Percentiles rank a stretch among this genome's conserved stretches.
Conservation (phyloP, 495 filamentous ascomycete species). For the Hyaloscypha finlandica region DNA sequence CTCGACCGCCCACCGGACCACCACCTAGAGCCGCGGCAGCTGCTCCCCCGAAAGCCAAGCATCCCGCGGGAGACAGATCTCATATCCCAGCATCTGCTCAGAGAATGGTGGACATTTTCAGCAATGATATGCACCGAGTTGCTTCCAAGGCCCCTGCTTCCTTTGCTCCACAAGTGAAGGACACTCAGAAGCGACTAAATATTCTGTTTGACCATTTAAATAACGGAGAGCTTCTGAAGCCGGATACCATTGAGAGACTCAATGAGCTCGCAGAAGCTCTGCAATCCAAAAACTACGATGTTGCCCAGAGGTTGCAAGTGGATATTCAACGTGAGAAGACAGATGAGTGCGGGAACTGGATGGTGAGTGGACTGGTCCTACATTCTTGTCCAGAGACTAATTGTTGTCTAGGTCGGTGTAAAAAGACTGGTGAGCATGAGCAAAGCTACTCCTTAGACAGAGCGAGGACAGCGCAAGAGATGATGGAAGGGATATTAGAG, state of each 20-base stretch:
- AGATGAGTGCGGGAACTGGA: conserved; percentile 91
- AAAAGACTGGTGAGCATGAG: conserved; percentile 93
- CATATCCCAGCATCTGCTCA: conserved; percentile 79
- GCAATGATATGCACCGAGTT: conserved; percentile 82
- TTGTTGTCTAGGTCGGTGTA: conserved; percentile 70
- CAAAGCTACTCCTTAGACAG: conserved; percentile 62
- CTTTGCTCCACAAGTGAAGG: conserved; percentile 83
- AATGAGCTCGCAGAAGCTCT: conserved; percentile 66
- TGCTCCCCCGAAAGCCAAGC: conserved; percentile 52
- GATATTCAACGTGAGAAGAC: conserved; percentile 80
- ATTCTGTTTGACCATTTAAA: conserved; percentile 96
- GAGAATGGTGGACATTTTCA: conserved; percentile 79
- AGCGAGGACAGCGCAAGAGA: background rate
- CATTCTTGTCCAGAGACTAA: conserved; percentile 9
- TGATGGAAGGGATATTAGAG: background rate
- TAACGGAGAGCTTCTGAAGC: conserved; percentile 85
- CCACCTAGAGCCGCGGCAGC: conserved; percentile 47
- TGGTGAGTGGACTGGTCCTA: conserved; percentile 64
- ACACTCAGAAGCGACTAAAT: conserved; percentile 88
- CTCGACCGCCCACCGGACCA: conserved; percentile 34
- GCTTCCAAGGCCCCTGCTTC: conserved; percentile 76
- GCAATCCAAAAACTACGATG: conserved; percentile 70
- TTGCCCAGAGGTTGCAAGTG: conserved; percentile 73
- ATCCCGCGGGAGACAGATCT: conserved; percentile 85
- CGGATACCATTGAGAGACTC: conserved; percentile 72